A percentile compares a stretch with the other conserved stretches of the same genome.
phyloP scores from a whole-genome alignment of 345 rosid genomes.

The Clarkia xantiana region DNA sequence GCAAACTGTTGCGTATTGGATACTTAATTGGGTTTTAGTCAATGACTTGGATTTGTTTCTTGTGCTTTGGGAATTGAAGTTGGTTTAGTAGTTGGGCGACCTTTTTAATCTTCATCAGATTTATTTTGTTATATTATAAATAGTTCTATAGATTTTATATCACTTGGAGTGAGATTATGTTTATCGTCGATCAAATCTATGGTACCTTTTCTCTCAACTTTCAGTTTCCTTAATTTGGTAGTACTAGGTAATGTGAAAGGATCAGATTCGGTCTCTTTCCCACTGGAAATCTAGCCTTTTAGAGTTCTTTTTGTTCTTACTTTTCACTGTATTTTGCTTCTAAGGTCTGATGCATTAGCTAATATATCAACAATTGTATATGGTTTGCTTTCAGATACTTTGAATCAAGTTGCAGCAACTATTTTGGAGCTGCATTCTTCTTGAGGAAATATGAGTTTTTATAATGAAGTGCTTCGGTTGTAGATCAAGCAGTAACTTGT shows the following conservation, averaged over 20 bases:
- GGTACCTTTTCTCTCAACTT: no score
- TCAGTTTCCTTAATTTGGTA: no score
- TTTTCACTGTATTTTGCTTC: no score
- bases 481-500: conserved; percentile 11
- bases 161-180: background rate
- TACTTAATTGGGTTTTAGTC: conserved; percentile 10
- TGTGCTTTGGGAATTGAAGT: background rate
- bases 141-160: background rate
- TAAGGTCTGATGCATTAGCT: no score
- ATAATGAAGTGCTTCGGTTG: no score
- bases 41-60: background rate
- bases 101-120: conserved; percentile 8
- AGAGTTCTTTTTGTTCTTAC: no score
- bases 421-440: background rate
- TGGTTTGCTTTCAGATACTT: background rate
- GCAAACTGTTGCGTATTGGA: background rate
- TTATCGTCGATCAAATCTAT: background rate
- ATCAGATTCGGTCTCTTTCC: no score
- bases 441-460: background rate
- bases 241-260: no score
- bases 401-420: background rate
- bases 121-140: background rate
- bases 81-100: conserved; percentile 13
- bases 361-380: no score
- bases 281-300: no score